A percentile compares a stretch with the other conserved stretches of the same genome.
These are phyloP conservation scores for Volvox africanus DNA, from an alignment of 139 green algal genomes.

Conservation along the genomic window DNA sequence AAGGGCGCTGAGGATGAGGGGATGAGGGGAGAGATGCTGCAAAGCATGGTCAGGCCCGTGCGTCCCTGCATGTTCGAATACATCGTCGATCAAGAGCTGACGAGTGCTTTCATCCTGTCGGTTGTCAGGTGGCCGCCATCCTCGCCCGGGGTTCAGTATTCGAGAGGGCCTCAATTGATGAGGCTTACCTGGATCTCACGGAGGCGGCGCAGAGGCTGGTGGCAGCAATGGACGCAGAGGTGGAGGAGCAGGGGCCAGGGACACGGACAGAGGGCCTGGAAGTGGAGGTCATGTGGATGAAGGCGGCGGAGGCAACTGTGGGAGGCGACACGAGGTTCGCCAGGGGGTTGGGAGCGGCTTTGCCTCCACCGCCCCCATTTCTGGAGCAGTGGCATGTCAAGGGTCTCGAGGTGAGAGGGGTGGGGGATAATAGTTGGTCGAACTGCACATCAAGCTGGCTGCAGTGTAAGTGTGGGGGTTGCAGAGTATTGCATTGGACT, in stretches of 20 bases:
- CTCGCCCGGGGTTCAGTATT: slow-evolving; percentile 58
- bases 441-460: too few relatives aligned
- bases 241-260: not conserved
- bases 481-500: too few relatives aligned
- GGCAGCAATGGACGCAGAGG: not conserved
- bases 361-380: slow-evolving; percentile 38
- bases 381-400: slow-evolving; percentile 69
- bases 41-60: too few relatives aligned
- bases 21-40: too few relatives aligned
- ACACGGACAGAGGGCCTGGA: not conserved
- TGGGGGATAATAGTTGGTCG: too few relatives aligned
- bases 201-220: slow-evolving; percentile 64
- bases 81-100: too few relatives aligned
- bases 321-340: too few relatives aligned
- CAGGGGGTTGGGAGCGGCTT: not conserved
- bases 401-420: slow-evolving; percentile 30
- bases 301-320: too few relatives aligned
- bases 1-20: too few relatives aligned
- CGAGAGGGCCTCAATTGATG: slow-evolving; percentile 88
- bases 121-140: slow-evolving; percentile 74
- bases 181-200: slow-evolving; percentile 89
- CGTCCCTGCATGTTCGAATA: too few relatives aligned
- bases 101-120: too few relatives aligned
- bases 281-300: not conserved
- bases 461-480: too few relatives aligned